Evolutionary conservation across 176 grass and related monocot genomes (phyloP), one percentile per base, ranked within the genome.

Genomic region (Eragrostis curvula): DNA sequence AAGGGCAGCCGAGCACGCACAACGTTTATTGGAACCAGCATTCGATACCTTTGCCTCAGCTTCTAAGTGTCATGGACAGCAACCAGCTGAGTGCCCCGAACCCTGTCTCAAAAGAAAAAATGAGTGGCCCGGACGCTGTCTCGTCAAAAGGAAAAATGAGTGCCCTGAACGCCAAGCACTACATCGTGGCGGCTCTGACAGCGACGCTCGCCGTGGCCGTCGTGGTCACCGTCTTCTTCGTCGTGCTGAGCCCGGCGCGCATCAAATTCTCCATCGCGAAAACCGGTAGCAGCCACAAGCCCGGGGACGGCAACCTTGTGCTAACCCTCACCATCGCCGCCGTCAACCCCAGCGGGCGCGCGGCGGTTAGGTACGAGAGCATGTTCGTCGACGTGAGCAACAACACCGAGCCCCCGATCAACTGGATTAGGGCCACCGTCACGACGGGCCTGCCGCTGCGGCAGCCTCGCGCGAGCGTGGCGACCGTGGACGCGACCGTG

Each of bases 281-380:
- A 20, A 20, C 53, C 8, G 53, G 53, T 6, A n/a, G 0, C 18
- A 20, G 18, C 53, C 53, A 7, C 0, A 18, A 21, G 6, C 6
- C 53, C 53, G 5, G 53, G 18, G 5, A 56, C 18, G 53, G 6
- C 53, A 8, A 6, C 53, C 4, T 56, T 18, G 53, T 49, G 47
- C 47, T 49, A 49, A 49, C 47, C 12, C 12, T 75, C 18, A 58
- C 20, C 73, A 10, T 75, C 73, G 36, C 52, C 20, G 52, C 52
- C 20, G 23, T 23, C 73, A 75, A 75, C 51, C 14, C 73, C 32
- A 75, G 73, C 73, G 0, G n/a, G 20, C 73, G 50, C 36, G 50
- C 52, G 30, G 36, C 30, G 21, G 73, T 75, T 0, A 16, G 6
- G 73, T 75, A 75, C 73, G 10, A 24, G 11, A 57, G 11, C 73